A percentile compares a stretch with the other conserved stretches of the same genome.
Conservation (phyloP, 768 basidiomycete genomes). For the Myochromella boudieri region DNA sequence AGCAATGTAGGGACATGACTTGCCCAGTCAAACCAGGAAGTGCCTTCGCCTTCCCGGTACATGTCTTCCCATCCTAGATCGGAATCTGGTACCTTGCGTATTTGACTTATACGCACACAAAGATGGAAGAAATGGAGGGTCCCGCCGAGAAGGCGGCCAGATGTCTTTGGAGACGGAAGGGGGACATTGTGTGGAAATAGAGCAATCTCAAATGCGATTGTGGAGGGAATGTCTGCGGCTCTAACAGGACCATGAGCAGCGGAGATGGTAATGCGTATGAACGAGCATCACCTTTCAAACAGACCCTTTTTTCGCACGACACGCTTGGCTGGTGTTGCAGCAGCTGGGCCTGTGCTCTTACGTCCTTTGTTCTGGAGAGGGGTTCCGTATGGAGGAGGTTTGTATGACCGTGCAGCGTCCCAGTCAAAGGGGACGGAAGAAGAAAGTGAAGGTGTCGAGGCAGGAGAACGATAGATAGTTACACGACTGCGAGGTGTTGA, state of each 20-base stretch:
- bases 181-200: slow-evolving; percentile 83
- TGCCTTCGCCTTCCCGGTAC: slow-evolving; percentile 62
- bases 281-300: slow-evolving; percentile 51
- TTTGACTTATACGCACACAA: slow-evolving; percentile 58
- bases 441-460: slow-evolving; percentile 70
- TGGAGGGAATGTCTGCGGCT: slow-evolving; percentile 64
- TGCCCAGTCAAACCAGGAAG: slow-evolving; percentile 83
- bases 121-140: slow-evolving; percentile 69
- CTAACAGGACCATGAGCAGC: slow-evolving; percentile 31
- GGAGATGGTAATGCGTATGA: background rate
- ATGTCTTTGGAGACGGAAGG: slow-evolving; percentile 63
- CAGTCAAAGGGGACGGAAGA: slow-evolving; percentile 83
- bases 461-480: slow-evolving; percentile 61
- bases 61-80: slow-evolving; percentile 81
- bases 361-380: slow-evolving; percentile 51
- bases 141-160: slow-evolving; percentile 65
- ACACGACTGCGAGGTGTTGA: slow-evolving; percentile 46
- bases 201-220: slow-evolving; percentile 75
- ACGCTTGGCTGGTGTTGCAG: slow-evolving; percentile 43
- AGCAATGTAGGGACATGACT: slow-evolving; percentile 22
- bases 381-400: slow-evolving; percentile 71
- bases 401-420: slow-evolving; percentile 74
- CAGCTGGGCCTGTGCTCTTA: slow-evolving; percentile 34
- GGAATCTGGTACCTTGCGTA: slow-evolving; percentile 57
- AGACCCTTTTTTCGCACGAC: slow-evolving; percentile 65